phyloP scores from a whole-genome alignment of 257 asterid species.

The Leptodermis oblonga region DNA sequence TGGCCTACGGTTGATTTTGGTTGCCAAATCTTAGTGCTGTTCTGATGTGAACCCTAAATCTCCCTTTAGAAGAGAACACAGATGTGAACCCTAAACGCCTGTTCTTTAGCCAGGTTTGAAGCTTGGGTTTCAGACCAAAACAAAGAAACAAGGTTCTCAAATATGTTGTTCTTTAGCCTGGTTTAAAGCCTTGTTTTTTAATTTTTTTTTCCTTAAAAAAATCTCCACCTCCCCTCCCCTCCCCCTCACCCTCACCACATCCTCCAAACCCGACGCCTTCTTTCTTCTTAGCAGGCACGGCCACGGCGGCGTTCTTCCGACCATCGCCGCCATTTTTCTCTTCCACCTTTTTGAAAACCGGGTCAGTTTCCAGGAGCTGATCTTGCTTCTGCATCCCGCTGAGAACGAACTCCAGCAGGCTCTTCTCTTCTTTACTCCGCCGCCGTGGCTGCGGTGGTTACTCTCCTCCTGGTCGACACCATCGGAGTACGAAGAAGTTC shows the following conservation, averaged over 20 bases:
- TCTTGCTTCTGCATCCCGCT: constrained; percentile 60
- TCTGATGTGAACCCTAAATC: too few relatives aligned
- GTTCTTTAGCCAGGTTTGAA: too few relatives aligned
- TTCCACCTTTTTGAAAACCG: constrained; percentile 70
- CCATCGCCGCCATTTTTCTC: constrained; percentile 34
- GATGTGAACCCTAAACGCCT: too few relatives aligned
- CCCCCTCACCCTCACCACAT: constrained; percentile 63
- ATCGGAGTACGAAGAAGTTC: constrained; percentile 59
- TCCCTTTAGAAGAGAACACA: too few relatives aligned
- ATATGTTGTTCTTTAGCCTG: too few relatives aligned
- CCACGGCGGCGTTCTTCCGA: constrained; percentile 35
- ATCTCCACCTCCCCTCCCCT: too few relatives aligned
- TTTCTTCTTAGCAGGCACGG: constrained; percentile 46
- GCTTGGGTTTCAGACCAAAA: too few relatives aligned
- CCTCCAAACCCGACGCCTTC: constrained; percentile 35
- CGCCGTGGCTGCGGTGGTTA: constrained; percentile 63
- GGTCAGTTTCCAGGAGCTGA: constrained; percentile 83
- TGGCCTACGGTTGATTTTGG: too few relatives aligned
- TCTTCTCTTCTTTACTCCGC: constrained; percentile 63
- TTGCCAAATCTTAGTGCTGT: too few relatives aligned
- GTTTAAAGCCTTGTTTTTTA: too few relatives aligned
- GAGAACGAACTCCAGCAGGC: constrained; percentile 61
- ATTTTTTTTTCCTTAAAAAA: too few relatives aligned
- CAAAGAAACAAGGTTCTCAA: too few relatives aligned
- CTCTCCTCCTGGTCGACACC: constrained; percentile 43